phyloP scores from a whole-genome alignment of 176 grass and related monocot genomes.

The Oryza longistaminata region DNA sequence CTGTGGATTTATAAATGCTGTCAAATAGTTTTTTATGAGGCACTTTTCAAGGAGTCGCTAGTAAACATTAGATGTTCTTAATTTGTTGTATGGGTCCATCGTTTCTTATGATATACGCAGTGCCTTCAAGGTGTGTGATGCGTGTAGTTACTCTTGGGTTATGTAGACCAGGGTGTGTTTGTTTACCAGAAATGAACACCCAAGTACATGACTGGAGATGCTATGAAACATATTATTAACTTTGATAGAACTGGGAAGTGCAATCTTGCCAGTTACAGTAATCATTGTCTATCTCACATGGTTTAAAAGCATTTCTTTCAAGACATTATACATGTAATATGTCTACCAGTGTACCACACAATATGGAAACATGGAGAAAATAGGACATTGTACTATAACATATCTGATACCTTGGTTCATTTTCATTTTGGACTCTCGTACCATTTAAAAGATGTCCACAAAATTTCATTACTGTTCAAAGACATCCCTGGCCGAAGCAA shows the following conservation, averaged over 20 bases:
- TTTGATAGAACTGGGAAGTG: neutral
- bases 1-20: neutral
- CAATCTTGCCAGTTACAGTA: neutral
- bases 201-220: no score
- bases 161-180: neutral
- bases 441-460: no score
- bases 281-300: neutral
- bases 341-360: neutral
- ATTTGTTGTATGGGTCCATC: neutral
- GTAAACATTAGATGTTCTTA: neutral
- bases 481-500: no score
- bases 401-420: no score
- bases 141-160: neutral
- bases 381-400: neutral
- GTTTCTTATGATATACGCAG: neutral
- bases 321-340: neutral
- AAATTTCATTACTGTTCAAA: no score
- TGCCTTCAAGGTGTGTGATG: neutral
- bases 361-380: conserved; percentile 2
- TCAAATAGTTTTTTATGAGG: neutral
- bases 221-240: no score
- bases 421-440: no score
- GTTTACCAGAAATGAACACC: neutral
- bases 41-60: neutral
- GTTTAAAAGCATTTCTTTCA: neutral